Base-by-base conservation (phyloP, 1,284 basidiomycete genomes). In the Moesziomyces aphidis region DNA sequence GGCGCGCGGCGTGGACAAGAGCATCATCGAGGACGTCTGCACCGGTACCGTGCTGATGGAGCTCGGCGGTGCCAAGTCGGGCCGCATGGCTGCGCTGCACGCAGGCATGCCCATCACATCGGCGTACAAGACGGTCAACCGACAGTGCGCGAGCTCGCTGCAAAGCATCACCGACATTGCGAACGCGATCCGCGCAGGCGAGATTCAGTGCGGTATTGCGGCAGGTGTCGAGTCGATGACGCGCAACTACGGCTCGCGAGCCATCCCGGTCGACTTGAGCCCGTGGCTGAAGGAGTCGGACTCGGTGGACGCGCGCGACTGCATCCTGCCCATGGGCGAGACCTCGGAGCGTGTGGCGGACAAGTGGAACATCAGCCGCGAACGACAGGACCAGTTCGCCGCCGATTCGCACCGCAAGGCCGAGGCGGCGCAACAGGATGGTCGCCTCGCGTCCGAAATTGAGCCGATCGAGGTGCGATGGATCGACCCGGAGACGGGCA, bases 1-100 rank as follows among this genome's bases (percentile, higher is more conserved):
- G 56, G 57, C 64, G 11, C 76, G 77, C 54, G 84, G 83, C 31
- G 77, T 85, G n/a, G 78, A 83, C 63, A 77, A 82, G 55, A 57
- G 74, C 48, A 73, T 80, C 19, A 81, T 86, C 47, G 65, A 86
- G 56, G 85, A 86, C 64, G 78, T 86, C 46, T 78, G 78, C 73
- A 80, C 80, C 26, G 85, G 85, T 9, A 86, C 79, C 11, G 85
- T 86, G n/a, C 69, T 86, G 23, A 84, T 84, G 82, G 85, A 85
- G 73, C 73, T 85, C 17, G 85, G 85, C n/a, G 85, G 85, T 9
- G 84, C 85, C 39, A 85, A 85, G 54, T 79, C 75, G 36, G 85
- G 84, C 36, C 69, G 85, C 24, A 74, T 85, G 61, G 85, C 85
- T 5, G 76, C 84, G 8, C 68, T 85, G n/a, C 84, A 85, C 53